Percentiles rank a stretch among this genome's conserved stretches.
phyloP scores from a whole-genome alignment of 495 filamentous ascomycete genomes.

The Neurospora sp. region DNA sequence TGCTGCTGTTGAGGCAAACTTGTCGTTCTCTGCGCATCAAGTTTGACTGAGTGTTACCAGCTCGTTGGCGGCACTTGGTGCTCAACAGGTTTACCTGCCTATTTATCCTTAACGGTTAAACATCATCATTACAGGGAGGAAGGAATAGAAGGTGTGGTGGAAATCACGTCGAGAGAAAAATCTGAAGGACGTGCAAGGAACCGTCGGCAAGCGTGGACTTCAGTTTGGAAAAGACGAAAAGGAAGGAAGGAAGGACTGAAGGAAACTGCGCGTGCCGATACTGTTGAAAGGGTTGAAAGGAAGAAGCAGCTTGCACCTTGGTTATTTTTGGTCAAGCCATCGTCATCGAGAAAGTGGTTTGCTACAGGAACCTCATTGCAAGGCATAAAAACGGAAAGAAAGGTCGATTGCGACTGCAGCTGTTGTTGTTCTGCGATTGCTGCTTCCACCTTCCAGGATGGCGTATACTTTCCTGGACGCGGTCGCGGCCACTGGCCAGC shows the following conservation, averaged over 20 bases:
- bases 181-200: not conserved
- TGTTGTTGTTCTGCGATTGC: slow-evolving; percentile 1
- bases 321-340: not conserved
- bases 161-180: not conserved
- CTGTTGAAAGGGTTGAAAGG: not conserved
- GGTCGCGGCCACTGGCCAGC: slow-evolving; percentile 15
- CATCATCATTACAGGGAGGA: not conserved
- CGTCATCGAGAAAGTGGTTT: not conserved
- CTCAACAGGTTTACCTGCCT: not conserved
- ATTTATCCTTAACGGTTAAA: not conserved
- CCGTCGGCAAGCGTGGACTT: not conserved
- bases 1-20: not conserved
- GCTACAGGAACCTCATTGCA: not conserved
- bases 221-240: not conserved
- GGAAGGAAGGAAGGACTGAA: not conserved
- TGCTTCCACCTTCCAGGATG: slow-evolving; percentile 8
- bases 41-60: not conserved
- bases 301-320: not conserved
- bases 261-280: not conserved
- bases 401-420: not conserved
- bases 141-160: not conserved
- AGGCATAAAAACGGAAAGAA: not conserved
- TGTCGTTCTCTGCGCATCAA: not conserved
- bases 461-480: slow-evolving; percentile 15
- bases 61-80: not conserved